These are phyloP conservation scores for Dendrocalamus sinicus DNA, from an alignment of 176 grass and related monocot genomes.

Conservation along the genomic window DNA sequence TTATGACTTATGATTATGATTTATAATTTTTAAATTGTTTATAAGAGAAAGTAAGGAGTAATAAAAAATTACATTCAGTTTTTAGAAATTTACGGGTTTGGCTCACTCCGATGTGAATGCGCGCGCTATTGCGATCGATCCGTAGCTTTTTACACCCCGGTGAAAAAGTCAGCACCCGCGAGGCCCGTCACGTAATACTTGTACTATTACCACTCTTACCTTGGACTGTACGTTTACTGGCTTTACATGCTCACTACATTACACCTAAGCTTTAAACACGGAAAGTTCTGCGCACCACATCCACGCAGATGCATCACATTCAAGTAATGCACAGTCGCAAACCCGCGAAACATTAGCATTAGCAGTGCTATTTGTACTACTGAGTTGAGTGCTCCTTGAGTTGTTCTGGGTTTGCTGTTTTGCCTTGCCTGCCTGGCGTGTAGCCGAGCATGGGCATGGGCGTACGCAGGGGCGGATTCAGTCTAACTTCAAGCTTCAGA, in stretches of 20 bases:
- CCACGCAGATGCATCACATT: background rate
- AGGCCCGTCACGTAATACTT: background rate
- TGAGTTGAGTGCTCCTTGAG: no score
- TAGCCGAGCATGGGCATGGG: background rate
- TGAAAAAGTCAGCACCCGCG: background rate
- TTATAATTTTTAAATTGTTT: no score
- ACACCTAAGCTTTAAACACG: background rate
- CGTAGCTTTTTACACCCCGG: background rate
- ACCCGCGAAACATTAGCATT: background rate
- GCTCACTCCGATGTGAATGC: background rate
- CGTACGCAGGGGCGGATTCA: background rate
- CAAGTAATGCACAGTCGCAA: background rate
- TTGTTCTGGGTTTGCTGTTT: background rate
- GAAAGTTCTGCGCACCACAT: background rate
- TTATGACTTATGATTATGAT: no score
- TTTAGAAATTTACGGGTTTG: no score
- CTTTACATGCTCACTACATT: background rate
- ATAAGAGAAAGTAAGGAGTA: accelerated
- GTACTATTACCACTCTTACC: background rate
- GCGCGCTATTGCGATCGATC: background rate
- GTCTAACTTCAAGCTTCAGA: no score
- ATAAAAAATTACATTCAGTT: no score
- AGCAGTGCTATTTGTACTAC: no score
- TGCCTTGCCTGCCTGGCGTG: background rate
- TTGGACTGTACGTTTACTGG: background rate